Base-by-base conservation (phyloP, 208 protist species). In the Trypanosoma conorhini region DNA sequence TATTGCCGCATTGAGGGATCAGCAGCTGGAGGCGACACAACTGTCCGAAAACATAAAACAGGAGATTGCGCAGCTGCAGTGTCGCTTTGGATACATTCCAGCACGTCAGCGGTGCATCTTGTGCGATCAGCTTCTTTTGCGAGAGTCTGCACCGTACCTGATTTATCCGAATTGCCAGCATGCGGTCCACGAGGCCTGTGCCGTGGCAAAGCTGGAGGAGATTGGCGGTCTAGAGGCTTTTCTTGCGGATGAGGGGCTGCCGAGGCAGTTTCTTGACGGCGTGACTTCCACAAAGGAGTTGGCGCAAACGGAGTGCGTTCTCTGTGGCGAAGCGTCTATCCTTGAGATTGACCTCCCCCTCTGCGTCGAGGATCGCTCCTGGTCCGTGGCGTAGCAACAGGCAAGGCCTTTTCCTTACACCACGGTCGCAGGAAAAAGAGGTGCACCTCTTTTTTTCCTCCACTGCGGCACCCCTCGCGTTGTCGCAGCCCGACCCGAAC, bases 11-110 rank as follows among this genome's bases (percentile, higher is more conserved):
- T 80, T 99, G 8, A 87, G 96, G 62, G 62, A 70, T 21, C 76
- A 93, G 30, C 97, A 98, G 82, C 70, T 96, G 21, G 92, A 98
- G 50, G 83, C 95, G 7, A 97, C 89, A 46, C 72, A 89, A 24
- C 93, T 83, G 24, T 88, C 96, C 5, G 83, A 97, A 60, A 55
- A 64, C 19, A 95, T 98, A 50, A 91, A 98, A 62, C 70, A 83
- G n/a, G 96, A 99, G 62, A 94, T 99, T 67, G 67, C 81, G 21
- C 80, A 89, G 50, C 84, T 89, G 31, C 80, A 69, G 4, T 69
- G 90, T 62, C 81, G 93, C 61, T 98, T 88, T 84, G 91, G 90
- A 35, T 88, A 97, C 72, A 85, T 99, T 38, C 81, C 80, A 5
- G 67, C 64, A 7, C 84, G 79, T 26, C 88, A 98, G 64, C 82